Conservation (phyloP, 441 rosid genomes). For the Gossypium schwendimanii region DNA sequence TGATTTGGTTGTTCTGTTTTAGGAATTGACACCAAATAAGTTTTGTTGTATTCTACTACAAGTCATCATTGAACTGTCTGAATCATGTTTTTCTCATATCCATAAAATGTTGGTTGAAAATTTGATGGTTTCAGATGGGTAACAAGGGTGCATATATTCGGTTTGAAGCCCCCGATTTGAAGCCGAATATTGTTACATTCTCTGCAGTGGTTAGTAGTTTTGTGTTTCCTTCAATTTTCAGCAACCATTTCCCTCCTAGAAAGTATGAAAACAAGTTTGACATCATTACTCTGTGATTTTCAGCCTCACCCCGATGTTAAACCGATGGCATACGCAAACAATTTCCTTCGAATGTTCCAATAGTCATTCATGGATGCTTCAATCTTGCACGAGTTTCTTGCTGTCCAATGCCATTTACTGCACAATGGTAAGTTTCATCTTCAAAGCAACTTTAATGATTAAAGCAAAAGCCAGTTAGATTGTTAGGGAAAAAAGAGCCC, state of each 20-base stretch:
- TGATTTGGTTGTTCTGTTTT: background rate
- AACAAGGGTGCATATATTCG: slow-evolving; percentile 94
- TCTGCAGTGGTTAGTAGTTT: slow-evolving; percentile 82
- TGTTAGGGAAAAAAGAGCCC: background rate
- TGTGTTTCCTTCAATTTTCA: background rate
- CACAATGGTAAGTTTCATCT: slow-evolving; percentile 11
- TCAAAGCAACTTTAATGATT: background rate
- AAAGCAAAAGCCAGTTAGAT: background rate
- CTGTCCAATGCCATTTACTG: background rate
- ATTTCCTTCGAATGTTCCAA: slow-evolving; percentile 76
- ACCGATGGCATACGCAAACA: slow-evolving; percentile 98
- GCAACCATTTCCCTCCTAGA: background rate
- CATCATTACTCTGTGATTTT: slow-evolving; percentile 11
- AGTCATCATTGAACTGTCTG: background rate
- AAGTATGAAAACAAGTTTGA: background rate
- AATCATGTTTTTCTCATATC: background rate
- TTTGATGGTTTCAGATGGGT: slow-evolving; percentile 66
- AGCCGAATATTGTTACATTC: slow-evolving; percentile 84
- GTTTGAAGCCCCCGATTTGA: slow-evolving; percentile 83
- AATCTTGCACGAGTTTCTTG: slow-evolving; percentile 9
- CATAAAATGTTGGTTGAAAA: background rate
- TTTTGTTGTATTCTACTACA: background rate
- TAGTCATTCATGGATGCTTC: slow-evolving; percentile 18
- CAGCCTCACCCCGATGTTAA: slow-evolving; percentile 96
- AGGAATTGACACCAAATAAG: background rate